Conservation (phyloP, 208 protist genomes). For the Trypanosoma scelopori region DNA sequence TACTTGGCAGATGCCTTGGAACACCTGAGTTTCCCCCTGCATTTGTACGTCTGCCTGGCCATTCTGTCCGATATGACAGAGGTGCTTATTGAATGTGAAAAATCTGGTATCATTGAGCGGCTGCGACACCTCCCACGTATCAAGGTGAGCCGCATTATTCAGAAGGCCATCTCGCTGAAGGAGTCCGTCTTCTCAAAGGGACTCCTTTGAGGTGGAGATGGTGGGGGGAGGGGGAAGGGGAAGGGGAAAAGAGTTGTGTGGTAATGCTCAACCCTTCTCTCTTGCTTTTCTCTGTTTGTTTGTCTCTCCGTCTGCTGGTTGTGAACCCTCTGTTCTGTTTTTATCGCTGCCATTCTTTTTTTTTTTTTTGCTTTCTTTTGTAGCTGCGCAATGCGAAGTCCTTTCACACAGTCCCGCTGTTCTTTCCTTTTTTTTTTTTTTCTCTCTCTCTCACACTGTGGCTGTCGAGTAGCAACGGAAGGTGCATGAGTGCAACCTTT, state of each 20-base stretch:
- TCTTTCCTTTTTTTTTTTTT: slow-evolving; percentile 8
- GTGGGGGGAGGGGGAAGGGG: neutral
- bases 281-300: slow-evolving; percentile 11
- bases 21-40: slow-evolving; percentile 57
- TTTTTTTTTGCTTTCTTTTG: slow-evolving; percentile 6
- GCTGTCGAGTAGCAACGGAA: neutral
- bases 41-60: slow-evolving; percentile 79
- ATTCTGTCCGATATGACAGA: slow-evolving; percentile 78
- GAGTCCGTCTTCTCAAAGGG: slow-evolving; percentile 52
- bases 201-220: slow-evolving; percentile 27
- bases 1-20: slow-evolving; percentile 69
- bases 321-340: neutral
- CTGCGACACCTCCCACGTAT: slow-evolving; percentile 77
- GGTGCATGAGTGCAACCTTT: slow-evolving; percentile 15
- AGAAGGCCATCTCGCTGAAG: slow-evolving; percentile 69
- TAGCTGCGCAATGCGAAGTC: too few species aligned
- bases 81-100: slow-evolving; percentile 79
- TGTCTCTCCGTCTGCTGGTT: neutral
- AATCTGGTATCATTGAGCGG: slow-evolving; percentile 63
- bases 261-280: neutral
- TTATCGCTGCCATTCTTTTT: slow-evolving; percentile 20
- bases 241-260: neutral
- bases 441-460: neutral
- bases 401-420: neutral
- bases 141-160: slow-evolving; percentile 57